Percentiles rank a stretch among this genome's conserved stretches.
phyloP scores from a whole-genome alignment of 1,284 basidiomycete genomes.

The Jaminaea rosea region DNA sequence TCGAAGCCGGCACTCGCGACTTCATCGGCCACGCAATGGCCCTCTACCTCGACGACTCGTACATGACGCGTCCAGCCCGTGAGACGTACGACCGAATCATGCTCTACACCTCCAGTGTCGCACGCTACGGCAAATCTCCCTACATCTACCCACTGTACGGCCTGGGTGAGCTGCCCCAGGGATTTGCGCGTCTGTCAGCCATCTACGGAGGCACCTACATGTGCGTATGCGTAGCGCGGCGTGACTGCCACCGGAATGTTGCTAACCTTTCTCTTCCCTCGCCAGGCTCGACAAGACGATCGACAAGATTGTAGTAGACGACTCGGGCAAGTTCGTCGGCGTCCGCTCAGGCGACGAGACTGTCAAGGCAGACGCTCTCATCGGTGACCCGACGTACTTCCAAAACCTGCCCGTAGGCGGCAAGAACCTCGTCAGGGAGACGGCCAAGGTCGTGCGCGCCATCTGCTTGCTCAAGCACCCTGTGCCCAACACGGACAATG shows the following conservation, averaged over 20 bases:
- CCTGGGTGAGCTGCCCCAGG: slow-evolving; percentile 95
- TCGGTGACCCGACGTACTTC: slow-evolving; percentile 98
- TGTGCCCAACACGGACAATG: slow-evolving; percentile 91
- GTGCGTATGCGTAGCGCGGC: too few species aligned
- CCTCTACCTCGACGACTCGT: slow-evolving; percentile 91
- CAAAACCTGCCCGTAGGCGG: slow-evolving; percentile 52
- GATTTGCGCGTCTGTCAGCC: slow-evolving; percentile 86
- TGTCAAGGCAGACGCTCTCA: slow-evolving; percentile 94
- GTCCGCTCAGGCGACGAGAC: slow-evolving; percentile 83
- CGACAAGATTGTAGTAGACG: slow-evolving; percentile 79
- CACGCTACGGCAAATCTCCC: slow-evolving; percentile 97
- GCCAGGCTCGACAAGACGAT: slow-evolving; percentile 94
- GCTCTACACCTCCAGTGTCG: slow-evolving; percentile 96
- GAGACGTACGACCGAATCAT: slow-evolving; percentile 89
- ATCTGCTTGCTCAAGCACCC: slow-evolving; percentile 98
- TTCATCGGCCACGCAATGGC: slow-evolving; percentile 99
- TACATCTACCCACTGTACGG: slow-evolving; percentile 99
- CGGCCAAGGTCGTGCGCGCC: slow-evolving; percentile 87
- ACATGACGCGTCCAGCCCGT: slow-evolving; percentile 83
- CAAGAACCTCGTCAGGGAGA: slow-evolving; percentile 72
- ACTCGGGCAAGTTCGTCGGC: slow-evolving; percentile 79
- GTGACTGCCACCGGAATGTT: too few species aligned
- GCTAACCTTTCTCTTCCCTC: too few species aligned
- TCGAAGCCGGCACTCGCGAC: slow-evolving; percentile 95
- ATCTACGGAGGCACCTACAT: slow-evolving; percentile 99